phyloP scores from a whole-genome alignment of 768 basidiomycete species.

The Postia placenta region DNA sequence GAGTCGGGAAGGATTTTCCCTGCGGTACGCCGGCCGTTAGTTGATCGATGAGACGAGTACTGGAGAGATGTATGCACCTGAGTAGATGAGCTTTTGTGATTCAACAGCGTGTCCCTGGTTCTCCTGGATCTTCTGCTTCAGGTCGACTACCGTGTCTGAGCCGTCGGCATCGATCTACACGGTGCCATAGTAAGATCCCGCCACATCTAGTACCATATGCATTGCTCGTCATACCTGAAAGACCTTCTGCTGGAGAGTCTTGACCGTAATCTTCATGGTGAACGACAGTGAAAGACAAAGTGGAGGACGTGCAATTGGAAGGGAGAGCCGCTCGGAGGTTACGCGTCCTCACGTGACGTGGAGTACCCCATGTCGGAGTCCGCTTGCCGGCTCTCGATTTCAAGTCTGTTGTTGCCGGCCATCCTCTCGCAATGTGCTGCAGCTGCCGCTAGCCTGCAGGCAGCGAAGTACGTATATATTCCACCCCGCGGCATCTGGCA shows the following conservation, averaged over 20 bases:
- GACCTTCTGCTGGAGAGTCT: slow-evolving; percentile 91
- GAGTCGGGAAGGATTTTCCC: slow-evolving; percentile 89
- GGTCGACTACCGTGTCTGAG: slow-evolving; percentile 62
- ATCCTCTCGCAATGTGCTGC: background rate
- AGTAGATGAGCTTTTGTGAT: slow-evolving; percentile 90
- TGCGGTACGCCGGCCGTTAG: slow-evolving; percentile 26
- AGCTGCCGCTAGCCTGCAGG: background rate
- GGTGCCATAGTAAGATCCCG: background rate
- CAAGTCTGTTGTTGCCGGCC: too few relatives aligned
- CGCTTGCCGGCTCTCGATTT: too few relatives aligned
- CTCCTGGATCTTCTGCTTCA: slow-evolving; percentile 82
- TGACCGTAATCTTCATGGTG: slow-evolving; percentile 89
- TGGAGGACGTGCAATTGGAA: background rate
- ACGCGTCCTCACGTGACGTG: slow-evolving; percentile 3
- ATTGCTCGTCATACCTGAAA: slow-evolving; percentile 52
- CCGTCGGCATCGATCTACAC: slow-evolving; percentile 71
- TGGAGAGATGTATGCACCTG: slow-evolving; percentile 70
- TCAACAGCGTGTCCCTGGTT: slow-evolving; percentile 68
- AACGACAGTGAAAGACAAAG: slow-evolving; percentile 7
- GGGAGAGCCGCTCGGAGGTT: background rate
- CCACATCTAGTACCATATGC: background rate
- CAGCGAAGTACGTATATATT: background rate
- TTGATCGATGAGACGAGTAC: slow-evolving; percentile 2
- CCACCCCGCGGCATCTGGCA: too few relatives aligned
- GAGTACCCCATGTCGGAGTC: too few relatives aligned